Conservation (phyloP, 768 basidiomycete species). For the Tylopilus cervinicoccineus region DNA sequence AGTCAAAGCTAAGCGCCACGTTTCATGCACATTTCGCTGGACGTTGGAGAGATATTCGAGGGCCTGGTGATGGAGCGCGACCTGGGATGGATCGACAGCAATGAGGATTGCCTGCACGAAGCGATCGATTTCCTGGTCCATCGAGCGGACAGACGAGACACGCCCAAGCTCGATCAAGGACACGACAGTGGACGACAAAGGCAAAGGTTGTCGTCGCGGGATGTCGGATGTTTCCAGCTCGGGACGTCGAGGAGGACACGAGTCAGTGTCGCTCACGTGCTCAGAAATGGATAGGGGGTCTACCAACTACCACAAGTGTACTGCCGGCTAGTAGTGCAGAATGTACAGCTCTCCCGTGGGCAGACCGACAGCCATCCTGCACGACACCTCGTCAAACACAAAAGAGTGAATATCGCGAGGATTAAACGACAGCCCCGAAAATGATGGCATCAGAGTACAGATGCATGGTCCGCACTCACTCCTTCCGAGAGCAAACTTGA, state of each 20-base stretch:
- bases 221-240: too few species aligned
- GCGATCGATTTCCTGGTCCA: constrained; percentile 76
- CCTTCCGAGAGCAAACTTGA: constrained; percentile 43
- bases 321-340: constrained; percentile 35
- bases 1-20: constrained; percentile 78
- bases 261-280: constrained; percentile 27
- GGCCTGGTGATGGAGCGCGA: constrained; percentile 76
- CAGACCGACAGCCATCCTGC: constrained; percentile 47
- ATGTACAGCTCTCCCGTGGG: constrained; percentile 53
- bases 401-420: constrained; percentile 42
- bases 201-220: too few species aligned
- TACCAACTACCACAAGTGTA: too few species aligned
- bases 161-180: constrained; percentile 16
- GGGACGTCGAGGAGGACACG: neutral
- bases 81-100: constrained; percentile 76
- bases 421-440: constrained; percentile 50
- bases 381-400: constrained; percentile 54
- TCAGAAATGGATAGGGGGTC: constrained; percentile 18
- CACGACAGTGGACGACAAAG: neutral
- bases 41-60: constrained; percentile 77
- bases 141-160: constrained; percentile 29
- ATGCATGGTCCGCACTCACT: constrained; percentile 4
- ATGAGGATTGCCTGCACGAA: constrained; percentile 83
- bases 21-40: constrained; percentile 67
- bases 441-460: constrained; percentile 39